Conservation (phyloP, 2,329 filamentous ascomycete species). For the Fusarium sp. region DNA sequence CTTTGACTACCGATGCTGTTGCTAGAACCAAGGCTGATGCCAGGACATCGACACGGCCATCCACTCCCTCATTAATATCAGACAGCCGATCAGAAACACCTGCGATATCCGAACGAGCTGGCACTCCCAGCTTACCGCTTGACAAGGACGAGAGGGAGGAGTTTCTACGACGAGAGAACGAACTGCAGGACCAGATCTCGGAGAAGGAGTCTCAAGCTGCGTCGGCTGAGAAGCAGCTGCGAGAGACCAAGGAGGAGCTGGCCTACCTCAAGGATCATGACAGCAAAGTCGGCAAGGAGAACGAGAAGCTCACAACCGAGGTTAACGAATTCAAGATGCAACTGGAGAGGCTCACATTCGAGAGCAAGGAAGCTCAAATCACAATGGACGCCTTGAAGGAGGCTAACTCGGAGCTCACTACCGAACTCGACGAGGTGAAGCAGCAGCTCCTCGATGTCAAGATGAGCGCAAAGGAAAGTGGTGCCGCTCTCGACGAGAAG, state of each 20-base stretch:
- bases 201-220: slow-evolving; percentile 89
- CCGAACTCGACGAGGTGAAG: slow-evolving; percentile 93
- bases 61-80: slow-evolving; percentile 60
- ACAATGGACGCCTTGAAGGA: slow-evolving; percentile 98
- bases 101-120: slow-evolving; percentile 78
- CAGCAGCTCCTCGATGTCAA: slow-evolving; percentile 95
- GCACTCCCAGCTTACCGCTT: slow-evolving; percentile 85
- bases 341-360: slow-evolving; percentile 92
- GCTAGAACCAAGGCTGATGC: slow-evolving; percentile 53
- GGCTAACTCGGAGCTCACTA: slow-evolving; percentile 90
- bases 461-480: slow-evolving; percentile 95
- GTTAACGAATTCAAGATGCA: slow-evolving; percentile 97
- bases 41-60: slow-evolving; percentile 57
- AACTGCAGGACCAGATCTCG: slow-evolving; percentile 94
- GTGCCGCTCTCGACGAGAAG: slow-evolving; percentile 91
- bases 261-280: slow-evolving; percentile 86
- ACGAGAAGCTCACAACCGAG: slow-evolving; percentile 85
- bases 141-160: slow-evolving; percentile 98
- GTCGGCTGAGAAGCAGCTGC: slow-evolving; percentile 80
- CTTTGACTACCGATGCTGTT: slow-evolving; percentile 62
- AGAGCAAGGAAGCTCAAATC: slow-evolving; percentile 95
- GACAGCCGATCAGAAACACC: slow-evolving; percentile 72
- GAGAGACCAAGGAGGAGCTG: slow-evolving; percentile 87
- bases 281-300: slow-evolving; percentile 83
- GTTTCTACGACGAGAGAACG: slow-evolving; percentile 93